These are phyloP conservation scores for Sambucus nigra DNA, from an alignment of 129 eudicot genomes.

Conservation along the genomic window DNA sequence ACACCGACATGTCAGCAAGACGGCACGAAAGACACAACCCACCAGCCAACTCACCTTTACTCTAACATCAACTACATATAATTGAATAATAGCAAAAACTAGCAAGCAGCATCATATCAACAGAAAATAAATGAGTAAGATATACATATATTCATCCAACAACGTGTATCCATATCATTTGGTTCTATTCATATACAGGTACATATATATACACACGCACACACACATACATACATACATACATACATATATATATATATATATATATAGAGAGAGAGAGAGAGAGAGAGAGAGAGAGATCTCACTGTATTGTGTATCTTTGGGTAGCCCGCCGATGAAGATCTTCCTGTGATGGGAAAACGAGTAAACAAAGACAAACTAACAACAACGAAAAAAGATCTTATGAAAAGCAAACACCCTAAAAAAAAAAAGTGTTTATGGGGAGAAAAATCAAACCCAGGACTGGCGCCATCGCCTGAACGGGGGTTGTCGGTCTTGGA, in stretches of 20 bases:
- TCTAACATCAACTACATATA: no score
- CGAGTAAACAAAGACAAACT: no score
- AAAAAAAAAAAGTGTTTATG: neutral
- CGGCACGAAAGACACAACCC: neutral
- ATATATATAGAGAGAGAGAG: neutral
- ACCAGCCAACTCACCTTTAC: neutral
- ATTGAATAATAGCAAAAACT: no score
- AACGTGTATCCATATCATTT: no score
- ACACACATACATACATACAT: neutral
- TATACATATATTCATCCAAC: neutral
- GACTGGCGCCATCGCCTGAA: slow-evolving; percentile 32
- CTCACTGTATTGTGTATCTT: slow-evolving; percentile 25
- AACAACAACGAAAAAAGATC: neutral
- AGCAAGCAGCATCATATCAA: no score
- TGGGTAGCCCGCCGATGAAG: slow-evolving; percentile 29
- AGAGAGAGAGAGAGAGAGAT: slow-evolving; percentile 10
- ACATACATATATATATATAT: no score
- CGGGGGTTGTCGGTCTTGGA: slow-evolving; percentile 19
- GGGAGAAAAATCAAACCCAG: slow-evolving; percentile 15
- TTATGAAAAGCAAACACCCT: neutral
- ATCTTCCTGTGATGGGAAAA: slow-evolving; percentile 27
- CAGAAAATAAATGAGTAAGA: no score
- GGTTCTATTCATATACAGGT: no score
- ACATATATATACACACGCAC: no score
- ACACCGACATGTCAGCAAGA: neutral